Base-by-base conservation (phyloP, 2,329 filamentous ascomycete species). In the Purpureocillium takamizusanense region DNA sequence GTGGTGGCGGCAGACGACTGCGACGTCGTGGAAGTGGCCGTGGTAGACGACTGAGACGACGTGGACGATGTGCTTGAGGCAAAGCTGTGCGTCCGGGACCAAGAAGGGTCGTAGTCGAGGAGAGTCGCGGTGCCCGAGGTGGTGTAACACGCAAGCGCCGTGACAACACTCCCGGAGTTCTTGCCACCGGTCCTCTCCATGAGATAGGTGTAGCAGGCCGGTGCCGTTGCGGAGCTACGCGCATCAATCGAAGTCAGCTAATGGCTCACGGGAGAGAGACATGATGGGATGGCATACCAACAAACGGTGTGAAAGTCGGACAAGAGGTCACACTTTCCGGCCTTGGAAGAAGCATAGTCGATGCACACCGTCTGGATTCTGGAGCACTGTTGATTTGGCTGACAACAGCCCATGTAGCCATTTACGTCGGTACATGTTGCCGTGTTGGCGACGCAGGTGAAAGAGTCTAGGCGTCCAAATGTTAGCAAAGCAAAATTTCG, bases 231-330 rank as follows among this genome's bases (percentile, higher is more conserved):
- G 12, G 38, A 46, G 35, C 35, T 37, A 28, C 21, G 4, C 11
- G 28, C 25, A 28, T 28, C 25, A 28, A 12, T 28, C 25, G 25
- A 28, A 28, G 11, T 6, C 5, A 6, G n/a, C 11, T 7, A 12
- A 30, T 30, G 28, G 28, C 12, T 30, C 5, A 10, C 21, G 10
- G 10, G 21, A 25, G 21, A 10, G 21, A 25, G 6, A 25, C 8
- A 33, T 17, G 18, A 23, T 23, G 23, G 38, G 25, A 31, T 40
- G 31, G 34, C 51, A 35, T 47, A 61, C 59, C 59, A 62, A 51
- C 59, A 62, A 13, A 61, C 43, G 3, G 58, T 62, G 35, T 60
- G 56, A 23, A 47, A 56, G 35, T 60, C 53, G 4, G 46, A 41
- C 4, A 50, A 44, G 8, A 52, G 43, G 17, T 51, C 39, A 35